phyloP scores from a whole-genome alignment of 2,329 filamentous ascomycete species.

The Aspergillus floridensis region DNA sequence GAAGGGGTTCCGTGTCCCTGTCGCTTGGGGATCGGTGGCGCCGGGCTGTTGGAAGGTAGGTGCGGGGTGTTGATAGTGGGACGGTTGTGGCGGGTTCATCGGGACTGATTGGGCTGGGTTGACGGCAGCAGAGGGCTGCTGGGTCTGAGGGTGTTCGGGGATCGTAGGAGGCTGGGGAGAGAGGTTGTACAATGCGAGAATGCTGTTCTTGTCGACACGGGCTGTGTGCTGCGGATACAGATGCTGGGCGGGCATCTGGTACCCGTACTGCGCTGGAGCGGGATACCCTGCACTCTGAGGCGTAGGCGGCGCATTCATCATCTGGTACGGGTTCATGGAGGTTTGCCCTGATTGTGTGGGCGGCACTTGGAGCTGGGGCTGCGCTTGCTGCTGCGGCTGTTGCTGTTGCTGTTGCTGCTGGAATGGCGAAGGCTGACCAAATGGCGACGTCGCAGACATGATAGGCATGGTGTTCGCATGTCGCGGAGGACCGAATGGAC shows the following conservation, averaged over 20 bases:
- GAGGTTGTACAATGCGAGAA: conserved; percentile 48
- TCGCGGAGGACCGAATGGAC: conserved; percentile 23
- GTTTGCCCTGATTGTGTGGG: conserved; percentile 16
- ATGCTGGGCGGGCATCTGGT: conserved; percentile 25
- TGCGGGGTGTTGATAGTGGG: conserved; percentile 15
- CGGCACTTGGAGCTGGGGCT: conserved; percentile 24
- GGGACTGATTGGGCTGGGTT: conserved; percentile 24
- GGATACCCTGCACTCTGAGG: conserved; percentile 27
- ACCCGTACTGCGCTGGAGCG: conserved; percentile 24
- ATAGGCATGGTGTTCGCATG: conserved; percentile 43
- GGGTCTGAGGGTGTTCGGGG: conserved; percentile 32
- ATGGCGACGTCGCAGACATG: conserved; percentile 32
- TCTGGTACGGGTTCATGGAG: conserved; percentile 36
- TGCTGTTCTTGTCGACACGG: conserved; percentile 47
- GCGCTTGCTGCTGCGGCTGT: conserved; percentile 21
- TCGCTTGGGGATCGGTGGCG: conserved; percentile 20
- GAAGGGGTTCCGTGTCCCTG: conserved; percentile 28
- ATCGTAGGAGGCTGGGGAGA: conserved; percentile 38
- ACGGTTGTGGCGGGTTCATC: neutral
- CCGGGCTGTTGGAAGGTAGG: conserved; percentile 10
- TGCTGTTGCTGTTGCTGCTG: conserved; percentile 28
- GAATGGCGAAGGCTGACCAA: conserved; percentile 27
- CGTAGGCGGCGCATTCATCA: conserved; percentile 25
- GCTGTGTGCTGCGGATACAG: conserved; percentile 42
- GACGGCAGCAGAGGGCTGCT: conserved; percentile 19